These are phyloP conservation scores for Leccinum uliginosum DNA, from an alignment of 768 basidiomycete species.

Conservation along the genomic window DNA sequence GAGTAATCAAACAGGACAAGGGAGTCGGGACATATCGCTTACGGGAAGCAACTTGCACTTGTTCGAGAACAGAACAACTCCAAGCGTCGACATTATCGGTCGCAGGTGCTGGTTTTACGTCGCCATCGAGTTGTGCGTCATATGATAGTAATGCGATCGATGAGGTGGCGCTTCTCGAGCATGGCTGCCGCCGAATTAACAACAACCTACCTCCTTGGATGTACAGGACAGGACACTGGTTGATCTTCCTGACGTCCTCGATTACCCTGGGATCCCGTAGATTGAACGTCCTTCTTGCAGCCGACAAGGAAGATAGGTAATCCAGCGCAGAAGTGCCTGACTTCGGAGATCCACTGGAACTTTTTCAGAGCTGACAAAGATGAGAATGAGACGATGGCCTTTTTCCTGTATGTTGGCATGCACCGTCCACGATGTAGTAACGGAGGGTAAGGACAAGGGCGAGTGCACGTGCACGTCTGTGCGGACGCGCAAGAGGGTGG, in stretches of 20 bases:
- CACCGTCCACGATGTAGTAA: conserved; percentile 38
- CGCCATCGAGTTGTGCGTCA: conserved; percentile 97
- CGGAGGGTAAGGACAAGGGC: too few relatives aligned
- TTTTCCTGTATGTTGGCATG: conserved; percentile 99
- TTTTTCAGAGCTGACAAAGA: conserved; percentile 3
- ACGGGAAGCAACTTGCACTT: conserved; percentile 94
- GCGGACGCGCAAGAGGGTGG: too few relatives aligned
- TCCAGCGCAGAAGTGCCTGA: conserved; percentile 94
- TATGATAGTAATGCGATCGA: too few relatives aligned
- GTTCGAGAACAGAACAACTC: conserved; percentile 89
- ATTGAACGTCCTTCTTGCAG: conserved; percentile 96
- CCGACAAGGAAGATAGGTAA: conserved; percentile 96
- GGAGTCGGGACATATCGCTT: conserved; percentile 16
- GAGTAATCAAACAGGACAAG: not conserved
- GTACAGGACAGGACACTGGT: conserved; percentile 74
- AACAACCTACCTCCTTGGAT: too few relatives aligned
- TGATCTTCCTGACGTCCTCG: conserved; percentile 90
- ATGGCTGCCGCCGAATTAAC: conserved; percentile 89
- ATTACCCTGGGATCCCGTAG: conserved; percentile 83
- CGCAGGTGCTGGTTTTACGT: conserved; percentile 93
- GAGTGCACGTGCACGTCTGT: too few relatives aligned
- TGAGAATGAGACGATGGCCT: conserved; percentile 45
- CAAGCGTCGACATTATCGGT: conserved; percentile 77
- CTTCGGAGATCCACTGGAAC: conserved; percentile 93
- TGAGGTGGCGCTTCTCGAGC: conserved; percentile 87